Base-by-base conservation (phyloP, 169 alveolate genomes). In the Babesia microti region DNA sequence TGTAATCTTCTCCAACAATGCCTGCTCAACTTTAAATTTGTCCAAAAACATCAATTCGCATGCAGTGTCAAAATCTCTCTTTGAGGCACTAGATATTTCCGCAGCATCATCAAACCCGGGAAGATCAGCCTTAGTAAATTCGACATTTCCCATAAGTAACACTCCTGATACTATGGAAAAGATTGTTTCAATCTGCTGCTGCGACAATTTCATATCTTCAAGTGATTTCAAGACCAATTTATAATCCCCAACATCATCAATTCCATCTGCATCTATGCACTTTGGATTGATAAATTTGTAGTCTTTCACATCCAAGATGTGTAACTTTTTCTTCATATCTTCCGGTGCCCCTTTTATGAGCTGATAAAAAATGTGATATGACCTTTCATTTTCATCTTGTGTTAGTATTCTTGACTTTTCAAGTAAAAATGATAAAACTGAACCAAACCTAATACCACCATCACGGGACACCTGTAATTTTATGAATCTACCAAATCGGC, bases 401-500 rank as follows among this genome's bases (percentile, higher is more conserved):
- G 93, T 83, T 26, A 91, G 83, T 21, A 95, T 94, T 72, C 99
- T 83, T 35, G 97, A 81, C 67, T 94, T 96, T 65, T 96, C 99
- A 40, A 96, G 69, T 26, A 93, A 78, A 75, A 88, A 93, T 34
- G 91, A 91, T 14, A 80, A 82, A 17, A 96, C 97, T 17, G 87
- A 70, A 44, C 94, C 93, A 57, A 79, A 61, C 17, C 79, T 81
- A 23, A 87, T 87, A 45, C 94, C 92, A 15, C 94, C 94, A 46
- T 72, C 83, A 26, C 65, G 71, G 15, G 88, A 84, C 28, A 81
- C 81, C 32, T 78, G 83, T 23, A 75, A 90, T 58, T 89, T 86
- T 21, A 93, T 89, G 59, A 91, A 89, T 74, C 94, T 92, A 5
- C 99, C 99, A 72, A 97, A 94, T 42, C 99, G 82, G 54, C 95